A percentile compares a stretch with the other conserved stretches of the same genome.
Conservation (phyloP, 805 yeast species). For the Cyberlindnera saturnus region DNA sequence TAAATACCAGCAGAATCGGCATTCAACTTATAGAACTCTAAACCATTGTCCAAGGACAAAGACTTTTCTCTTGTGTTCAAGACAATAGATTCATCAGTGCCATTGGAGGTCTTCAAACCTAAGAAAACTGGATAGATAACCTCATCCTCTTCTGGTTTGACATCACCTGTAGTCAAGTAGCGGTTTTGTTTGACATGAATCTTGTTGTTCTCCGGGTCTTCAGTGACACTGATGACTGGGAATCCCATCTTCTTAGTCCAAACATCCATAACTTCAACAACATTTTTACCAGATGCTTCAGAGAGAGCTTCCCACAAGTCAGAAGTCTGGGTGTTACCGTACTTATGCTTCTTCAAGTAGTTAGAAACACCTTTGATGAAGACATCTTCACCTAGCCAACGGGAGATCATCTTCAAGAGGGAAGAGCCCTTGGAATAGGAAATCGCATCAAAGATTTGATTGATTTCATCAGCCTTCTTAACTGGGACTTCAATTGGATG, state of each 20-base stretch:
- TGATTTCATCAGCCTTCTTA: conserved; percentile 69
- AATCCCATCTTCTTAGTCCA: conserved; percentile 80
- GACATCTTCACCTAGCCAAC: conserved; percentile 72
- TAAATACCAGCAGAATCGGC: conserved; percentile 71
- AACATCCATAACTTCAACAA: conserved; percentile 63
- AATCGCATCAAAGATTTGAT: conserved; percentile 81
- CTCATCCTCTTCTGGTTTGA: conserved; percentile 65
- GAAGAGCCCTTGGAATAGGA: conserved; percentile 81
- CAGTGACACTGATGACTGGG: conserved; percentile 66
- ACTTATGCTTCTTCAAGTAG: conserved; percentile 69
- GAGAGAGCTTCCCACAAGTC: conserved; percentile 74
- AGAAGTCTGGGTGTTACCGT: conserved; percentile 70
- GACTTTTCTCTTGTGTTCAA: conserved; percentile 45
- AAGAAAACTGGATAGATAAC: conserved; percentile 66
- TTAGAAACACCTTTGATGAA: conserved; percentile 76
- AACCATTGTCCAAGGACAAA: conserved; percentile 37
- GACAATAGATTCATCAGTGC: conserved; percentile 53
- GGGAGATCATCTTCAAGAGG: conserved; percentile 70
- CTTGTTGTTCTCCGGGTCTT: conserved; percentile 36
- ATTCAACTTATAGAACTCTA: conserved; percentile 60
- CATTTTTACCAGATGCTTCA: conserved; percentile 67
- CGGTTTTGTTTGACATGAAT: conserved; percentile 64
- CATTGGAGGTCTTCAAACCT: conserved; percentile 52
- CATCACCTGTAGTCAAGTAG: conserved; percentile 73
- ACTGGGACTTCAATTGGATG: conserved; percentile 87